Base-by-base conservation (phyloP, 257 asterid genomes). In the Cinchona pubescens region DNA sequence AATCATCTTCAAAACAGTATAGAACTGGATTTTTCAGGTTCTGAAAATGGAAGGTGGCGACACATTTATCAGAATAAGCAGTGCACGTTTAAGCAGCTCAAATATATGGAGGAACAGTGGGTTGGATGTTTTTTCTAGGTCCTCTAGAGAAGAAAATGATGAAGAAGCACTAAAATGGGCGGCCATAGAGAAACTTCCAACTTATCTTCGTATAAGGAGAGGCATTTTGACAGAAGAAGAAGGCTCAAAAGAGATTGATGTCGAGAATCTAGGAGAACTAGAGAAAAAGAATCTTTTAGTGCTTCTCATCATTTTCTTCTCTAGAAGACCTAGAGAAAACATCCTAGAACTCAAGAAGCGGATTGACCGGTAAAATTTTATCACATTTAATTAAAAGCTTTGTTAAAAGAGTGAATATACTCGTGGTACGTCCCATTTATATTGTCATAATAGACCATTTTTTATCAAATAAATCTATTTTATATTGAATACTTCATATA, bases 121-220 rank as follows among this genome's bases (percentile, higher is more conserved):
- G 16, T 8, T 56, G 69, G 86, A 82, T 53, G 80, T 67, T 4
- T 82, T 82, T 23, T 72, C 83, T 2, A 68, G 75, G 73, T 82
- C 85, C 25, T 79, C 81, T 2, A 59, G 73, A 19, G 82, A 77
- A 35, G 79, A 43, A 29, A 72, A 78, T 27, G 83, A 77, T 32
- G 84, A 79, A 74, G 84, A 83, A 40, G 86, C 86, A 14, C 37
- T 83, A 8, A 83, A 69, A 79, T 79, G 86, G 84, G 86, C 84
- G 5, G 84, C 84, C 27, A 40, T 83, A 2, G 80, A 80, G 77
- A 83, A 76, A 27, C 82, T 83, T n/a, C 87, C 87, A 7, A 80
- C 84, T 1, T 83, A 63, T 34, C 76, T 62, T 64, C 80, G 82
- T 12, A 38, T 83, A 2, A 58, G 87, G 48, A 70, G 78, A 74